A percentile compares a stretch with the other conserved stretches of the same genome.
Conservation (phyloP, 345 rosid species). For the Adansonia digitata region DNA sequence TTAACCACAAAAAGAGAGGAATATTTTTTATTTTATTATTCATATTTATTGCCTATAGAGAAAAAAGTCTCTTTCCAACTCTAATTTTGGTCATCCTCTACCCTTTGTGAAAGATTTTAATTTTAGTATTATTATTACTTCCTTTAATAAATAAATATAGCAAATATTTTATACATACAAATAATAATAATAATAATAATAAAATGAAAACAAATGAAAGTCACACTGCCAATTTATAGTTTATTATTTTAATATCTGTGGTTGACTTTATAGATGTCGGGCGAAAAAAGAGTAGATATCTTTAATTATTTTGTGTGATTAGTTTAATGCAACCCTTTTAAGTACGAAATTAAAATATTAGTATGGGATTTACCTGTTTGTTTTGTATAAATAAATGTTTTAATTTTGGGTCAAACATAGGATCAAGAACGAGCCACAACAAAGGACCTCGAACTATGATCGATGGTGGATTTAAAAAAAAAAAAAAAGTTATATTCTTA, state of each 20-base stretch:
- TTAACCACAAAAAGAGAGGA: too few species aligned
- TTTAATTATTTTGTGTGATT: background rate
- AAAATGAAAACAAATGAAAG: background rate
- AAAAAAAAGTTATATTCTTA: too few species aligned
- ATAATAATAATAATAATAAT: too few species aligned
- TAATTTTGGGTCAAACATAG: too few species aligned
- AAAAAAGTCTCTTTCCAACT: background rate
- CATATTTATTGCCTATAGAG: too few species aligned
- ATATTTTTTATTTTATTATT: too few species aligned
- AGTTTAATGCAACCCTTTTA: background rate
- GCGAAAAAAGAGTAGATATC: background rate
- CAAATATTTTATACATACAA: background rate
- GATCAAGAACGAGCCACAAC: background rate
- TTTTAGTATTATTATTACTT: background rate
- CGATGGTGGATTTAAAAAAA: background rate
- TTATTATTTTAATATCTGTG: too few species aligned
- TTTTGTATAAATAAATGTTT: too few species aligned
- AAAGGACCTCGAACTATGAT: background rate
- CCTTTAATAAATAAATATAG: background rate
- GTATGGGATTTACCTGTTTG: too few species aligned
- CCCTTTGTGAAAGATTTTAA: background rate
- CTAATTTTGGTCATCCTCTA: background rate
- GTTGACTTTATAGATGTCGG: background rate
- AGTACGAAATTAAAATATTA: background rate
- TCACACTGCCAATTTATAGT: background rate